Conservation (phyloP, 805 yeast species). For the Schizosaccharomyces cryophilus region DNA sequence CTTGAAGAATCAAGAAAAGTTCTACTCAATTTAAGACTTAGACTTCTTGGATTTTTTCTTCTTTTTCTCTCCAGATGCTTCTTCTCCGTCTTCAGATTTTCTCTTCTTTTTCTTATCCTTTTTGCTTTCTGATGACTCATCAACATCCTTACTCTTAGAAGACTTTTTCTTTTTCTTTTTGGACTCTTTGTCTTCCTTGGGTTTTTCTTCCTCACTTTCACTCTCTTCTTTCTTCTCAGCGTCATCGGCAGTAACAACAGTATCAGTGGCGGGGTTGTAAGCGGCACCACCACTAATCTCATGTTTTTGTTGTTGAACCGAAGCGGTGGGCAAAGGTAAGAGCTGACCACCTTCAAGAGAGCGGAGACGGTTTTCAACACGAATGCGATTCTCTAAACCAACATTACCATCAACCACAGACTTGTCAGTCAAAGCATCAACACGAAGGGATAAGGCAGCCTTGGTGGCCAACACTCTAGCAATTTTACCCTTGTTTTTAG, state of each 20-base stretch:
- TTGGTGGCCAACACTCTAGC: constrained; percentile 97
- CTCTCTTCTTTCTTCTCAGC: constrained; percentile 16
- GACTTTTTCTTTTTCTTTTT: constrained; percentile 4
- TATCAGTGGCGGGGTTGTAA: constrained; percentile 91
- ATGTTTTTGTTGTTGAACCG: constrained; percentile 55
- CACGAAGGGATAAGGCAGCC: constrained; percentile 90
- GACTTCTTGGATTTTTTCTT: constrained; percentile 1
- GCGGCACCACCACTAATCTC: constrained; percentile 65
- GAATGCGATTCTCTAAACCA: constrained; percentile 74
- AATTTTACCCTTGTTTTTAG: constrained; percentile 94
- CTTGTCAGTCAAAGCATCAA: constrained; percentile 90
- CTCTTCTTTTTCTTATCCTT: constrained; percentile 4
- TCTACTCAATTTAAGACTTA: not conserved
- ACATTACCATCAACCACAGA: constrained; percentile 22
- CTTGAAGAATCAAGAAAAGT: too few species aligned
- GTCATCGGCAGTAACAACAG: constrained; percentile 17
- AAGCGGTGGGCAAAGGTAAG: constrained; percentile 54
- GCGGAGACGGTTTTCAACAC: constrained; percentile 83
- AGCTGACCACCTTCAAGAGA: constrained; percentile 91
- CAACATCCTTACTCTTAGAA: not conserved
- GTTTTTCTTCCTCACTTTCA: constrained; percentile 20
- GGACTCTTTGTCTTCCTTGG: constrained; percentile 15
- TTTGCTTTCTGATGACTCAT: not conserved
- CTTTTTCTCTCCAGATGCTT: not conserved
- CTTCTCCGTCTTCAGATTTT: constrained; percentile 4